These are phyloP conservation scores for Vitis amurensis DNA, from an alignment of 164 flowering plant genomes.

Conservation along the genomic window DNA sequence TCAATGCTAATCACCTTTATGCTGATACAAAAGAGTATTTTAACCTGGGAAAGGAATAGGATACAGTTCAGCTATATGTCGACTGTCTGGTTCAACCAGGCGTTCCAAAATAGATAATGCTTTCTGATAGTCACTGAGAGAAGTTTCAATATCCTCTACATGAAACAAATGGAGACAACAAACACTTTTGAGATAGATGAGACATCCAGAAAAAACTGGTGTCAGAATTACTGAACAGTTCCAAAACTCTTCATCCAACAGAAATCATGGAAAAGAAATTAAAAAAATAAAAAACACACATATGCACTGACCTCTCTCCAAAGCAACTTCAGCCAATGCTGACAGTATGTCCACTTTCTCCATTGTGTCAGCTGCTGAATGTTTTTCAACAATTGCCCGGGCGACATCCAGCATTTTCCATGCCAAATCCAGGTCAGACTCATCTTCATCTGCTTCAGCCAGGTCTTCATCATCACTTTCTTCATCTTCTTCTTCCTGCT, in stretches of 20 bases:
- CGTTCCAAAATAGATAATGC: constrained; percentile 75
- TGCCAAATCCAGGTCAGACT: constrained; percentile 93
- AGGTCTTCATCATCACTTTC: constrained; percentile 68
- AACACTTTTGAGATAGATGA: not conserved
- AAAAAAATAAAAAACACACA: not conserved
- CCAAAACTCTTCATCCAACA: not conserved
- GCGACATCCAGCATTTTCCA: constrained; percentile 98
- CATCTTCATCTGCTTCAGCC: constrained; percentile 86
- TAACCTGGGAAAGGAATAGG: constrained; percentile 32
- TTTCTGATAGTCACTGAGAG: constrained; percentile 79
- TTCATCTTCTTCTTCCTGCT: constrained; percentile 49
- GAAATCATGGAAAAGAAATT: not conserved
- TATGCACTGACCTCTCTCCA: constrained; percentile 79
- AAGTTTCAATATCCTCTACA: constrained; percentile 95
- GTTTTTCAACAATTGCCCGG: constrained; percentile 85
- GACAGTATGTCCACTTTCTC: constrained; percentile 89
- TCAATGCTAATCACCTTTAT: not conserved
- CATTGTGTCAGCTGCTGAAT: constrained; percentile 62
- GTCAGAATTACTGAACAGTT: not conserved
- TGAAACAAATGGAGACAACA: constrained; percentile 9
- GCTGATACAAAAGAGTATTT: not conserved
- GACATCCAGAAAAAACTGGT: not conserved
- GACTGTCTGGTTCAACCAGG: constrained; percentile 87
- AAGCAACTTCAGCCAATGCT: constrained; percentile 86
- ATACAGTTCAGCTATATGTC: constrained; percentile 91